A percentile compares a stretch with the other conserved stretches of the same genome.
phyloP scores from a whole-genome alignment of 805 yeast genomes.

The Pichia heedii region DNA sequence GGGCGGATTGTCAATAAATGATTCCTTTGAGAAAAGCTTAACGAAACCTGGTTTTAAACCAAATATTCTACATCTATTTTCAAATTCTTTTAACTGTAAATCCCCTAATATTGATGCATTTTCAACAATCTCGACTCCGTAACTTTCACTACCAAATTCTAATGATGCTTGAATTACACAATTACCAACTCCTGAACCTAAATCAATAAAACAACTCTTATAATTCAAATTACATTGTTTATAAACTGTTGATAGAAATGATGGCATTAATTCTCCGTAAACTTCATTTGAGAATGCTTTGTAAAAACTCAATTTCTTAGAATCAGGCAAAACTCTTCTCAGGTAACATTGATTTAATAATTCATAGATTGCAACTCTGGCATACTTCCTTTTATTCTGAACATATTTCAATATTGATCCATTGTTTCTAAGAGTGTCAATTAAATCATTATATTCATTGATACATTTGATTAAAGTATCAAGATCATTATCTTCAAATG shows the following conservation, averaged over 20 bases:
- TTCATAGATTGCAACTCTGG: constrained; percentile 48
- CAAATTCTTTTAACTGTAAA: constrained; percentile 49
- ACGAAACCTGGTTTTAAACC: constrained; percentile 56
- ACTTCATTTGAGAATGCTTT: constrained; percentile 85
- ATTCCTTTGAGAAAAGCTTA: constrained; percentile 51
- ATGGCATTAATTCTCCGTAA: constrained; percentile 84
- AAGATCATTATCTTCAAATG: constrained; percentile 19
- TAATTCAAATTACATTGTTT: constrained; percentile 46
- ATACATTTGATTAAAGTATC: constrained; percentile 19
- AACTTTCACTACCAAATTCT: constrained; percentile 75
- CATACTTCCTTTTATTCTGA: constrained; percentile 22
- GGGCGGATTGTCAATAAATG: constrained; percentile 59
- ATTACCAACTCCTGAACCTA: constrained; percentile 94
- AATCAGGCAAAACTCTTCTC: constrained; percentile 70
- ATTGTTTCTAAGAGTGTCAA: constrained; percentile 28
- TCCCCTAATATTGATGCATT: constrained; percentile 66
- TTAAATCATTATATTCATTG: constrained; percentile 34
- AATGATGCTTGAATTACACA: constrained; percentile 84
- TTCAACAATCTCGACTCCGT: constrained; percentile 86
- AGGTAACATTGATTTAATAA: constrained; percentile 64
- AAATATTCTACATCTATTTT: constrained; percentile 46
- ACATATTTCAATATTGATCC: constrained; percentile 20
- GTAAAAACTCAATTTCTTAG: constrained; percentile 54
- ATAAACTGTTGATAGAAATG: constrained; percentile 60
- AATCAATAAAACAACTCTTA: constrained; percentile 61